Base-by-base conservation (phyloP, 768 basidiomycete species). In the Coprinellus aureogranulatus region DNA sequence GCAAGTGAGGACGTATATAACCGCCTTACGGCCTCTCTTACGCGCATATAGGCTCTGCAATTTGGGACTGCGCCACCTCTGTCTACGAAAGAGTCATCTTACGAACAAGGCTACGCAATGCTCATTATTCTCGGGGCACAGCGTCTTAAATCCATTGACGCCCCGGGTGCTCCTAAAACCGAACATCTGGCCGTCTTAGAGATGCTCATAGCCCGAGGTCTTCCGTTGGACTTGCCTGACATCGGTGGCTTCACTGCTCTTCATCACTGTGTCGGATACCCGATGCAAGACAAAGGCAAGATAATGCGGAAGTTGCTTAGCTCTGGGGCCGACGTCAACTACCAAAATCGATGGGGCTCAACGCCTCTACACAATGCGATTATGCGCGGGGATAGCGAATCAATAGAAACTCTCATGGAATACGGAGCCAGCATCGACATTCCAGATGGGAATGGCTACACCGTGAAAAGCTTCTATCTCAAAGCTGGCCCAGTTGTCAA, bases 231-330 rank as follows among this genome's bases (percentile, higher is more conserved):
- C 50, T 22, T 72, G 1, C 66, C 67, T 1, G 84, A 84, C 56
- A 76, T 85, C 44, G 71, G 67, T 10, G 81, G 81, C 3, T 71
- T 71, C 66, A 84, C 81, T 1, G 78, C 84, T 1, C 72, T 84
- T 3, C 75, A 80, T 47, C 82, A 83, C 62, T 69, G 72, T 0
- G 74, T 75, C 8, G 72, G 72, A 4, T 67, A 69, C 0, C 62
- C 63, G 0, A 31, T 54, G 4, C 40, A 31, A 26, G 64, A 68
- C 0, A 62, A 70, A 26, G 44, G 67, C 8, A 68, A 72, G 11
- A 64, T 82, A 20, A 66, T 70, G 0, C 73, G 73, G 14, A 58
- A 69, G 16, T 68, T 86, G 23, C 57, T 85, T n/a, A 66, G 73
- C 54, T 66, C 69, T 12, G 81, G 80, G 2, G 83, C 81, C 3